Base-by-base conservation (phyloP, 2,329 filamentous ascomycete species). In the Nothophaeocryptopus gaeumannii region DNA sequence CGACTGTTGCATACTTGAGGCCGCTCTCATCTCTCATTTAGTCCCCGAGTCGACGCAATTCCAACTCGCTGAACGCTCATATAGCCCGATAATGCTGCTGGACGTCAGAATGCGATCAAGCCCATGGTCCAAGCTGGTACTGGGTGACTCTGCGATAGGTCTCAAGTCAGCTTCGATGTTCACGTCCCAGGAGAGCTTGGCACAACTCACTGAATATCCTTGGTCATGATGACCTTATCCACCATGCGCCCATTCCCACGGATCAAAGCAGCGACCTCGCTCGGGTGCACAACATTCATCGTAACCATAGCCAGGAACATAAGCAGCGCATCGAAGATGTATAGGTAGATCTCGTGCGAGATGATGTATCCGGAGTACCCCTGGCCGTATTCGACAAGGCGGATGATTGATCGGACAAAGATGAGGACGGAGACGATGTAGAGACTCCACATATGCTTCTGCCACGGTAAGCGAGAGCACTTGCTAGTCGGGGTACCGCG, bases 371-470 rank as follows among this genome's bases (percentile, higher is more conserved):
- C 77, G 15, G 66, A 56, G 20, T 70, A 66, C 1, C 77, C 76
- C 56, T 72, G 61, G 0, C 65, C 53, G 50, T 76, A 81, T 64
- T 80, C 78, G 5, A 72, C 60, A 8, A 79, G 66, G 30, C 78
- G 70, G 45, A 78, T 78, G 2, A 78, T 50, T 5, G 66, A 73
- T 32, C 78, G 70, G 5, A 78, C 45, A 51, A 80, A 62, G 58
- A 81, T 79, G 13, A 79, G 61, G 0, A 61, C 52, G 50, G 69
- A 74, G 29, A 69, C 66, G 2, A 58, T 39, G 55, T 79, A 79
- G 9, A 81, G 66, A 0, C 66, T 64, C 8, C 61, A 45, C 53
- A 80, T 62, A 45, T 71, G 67, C 42, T 66, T 67, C 52, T 60
- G 58, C 72, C 67, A 73, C 3, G 54, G 54, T 26, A 39, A 37